Evolutionary conservation across 1,139 yeast genomes (phyloP), one percentile per base, ranked within the genome.

Genomic region (Kodamaea derodonti): DNA sequence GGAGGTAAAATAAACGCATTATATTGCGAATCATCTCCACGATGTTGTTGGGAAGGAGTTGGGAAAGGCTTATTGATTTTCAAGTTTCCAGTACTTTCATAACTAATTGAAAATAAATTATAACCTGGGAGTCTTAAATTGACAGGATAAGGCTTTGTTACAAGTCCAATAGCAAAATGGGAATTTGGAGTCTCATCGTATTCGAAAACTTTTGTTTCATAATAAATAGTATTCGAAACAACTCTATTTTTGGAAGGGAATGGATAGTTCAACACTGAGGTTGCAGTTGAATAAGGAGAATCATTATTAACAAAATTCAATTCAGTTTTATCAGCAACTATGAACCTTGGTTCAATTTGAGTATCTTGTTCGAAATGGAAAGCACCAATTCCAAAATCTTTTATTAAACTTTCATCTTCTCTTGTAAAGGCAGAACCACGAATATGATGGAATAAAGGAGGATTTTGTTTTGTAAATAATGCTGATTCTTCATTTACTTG

Each of bases 41-140:
- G 51, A 45, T 69, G 74, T 41, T 69, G 75, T 41, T 69, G 75
- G 16, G 63, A 53, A 2, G 75, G 75, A 1, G 74, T 65, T 3
- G 75, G 75, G 35, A 69, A 67, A 1, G 97, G 96, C 52, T 82
- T 84, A 54, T 85, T 88, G 40, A 86, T 75, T 43, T 95, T 77
- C 38, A 85, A 68, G 40, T 79, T 77, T 1, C 97, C 98, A 1
- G 83, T 78, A 11, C 95, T 80, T 52, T 88, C 96, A 56, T 90
- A 85, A 1, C 94, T 92, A 33, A 90, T 78, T 0, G 95, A 85
- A 54, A 83, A 86, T 35, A 80, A 76, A 48, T 84, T 80, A 51
- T 75, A 74, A 0, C 97, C 97, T 0, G 98, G 98, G 25, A 88
- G 67, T 46, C 95, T 69, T 57, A 88, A 92, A 33, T 80, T 66